Conservation (phyloP, 2,329 filamentous ascomycete genomes). For the Fusarium sp. region DNA sequence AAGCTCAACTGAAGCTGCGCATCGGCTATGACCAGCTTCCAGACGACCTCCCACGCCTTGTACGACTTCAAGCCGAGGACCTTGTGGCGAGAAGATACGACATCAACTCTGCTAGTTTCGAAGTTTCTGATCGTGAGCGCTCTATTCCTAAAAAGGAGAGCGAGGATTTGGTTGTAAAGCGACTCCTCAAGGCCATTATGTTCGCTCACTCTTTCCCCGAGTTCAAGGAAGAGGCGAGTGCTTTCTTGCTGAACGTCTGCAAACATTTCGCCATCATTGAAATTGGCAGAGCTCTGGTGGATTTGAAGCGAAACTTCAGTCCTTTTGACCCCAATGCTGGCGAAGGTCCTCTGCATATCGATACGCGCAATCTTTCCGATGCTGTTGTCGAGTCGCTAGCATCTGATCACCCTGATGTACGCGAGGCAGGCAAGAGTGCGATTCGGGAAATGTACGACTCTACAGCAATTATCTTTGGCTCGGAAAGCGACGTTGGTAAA, state of each 20-base stretch:
- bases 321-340: constrained; percentile 87
- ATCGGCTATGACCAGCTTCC: constrained; percentile 89
- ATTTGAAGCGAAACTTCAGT: constrained; percentile 79
- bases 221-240: constrained; percentile 78
- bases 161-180: constrained; percentile 85
- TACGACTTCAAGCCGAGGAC: constrained; percentile 91
- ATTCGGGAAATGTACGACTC: constrained; percentile 83
- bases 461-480: constrained; percentile 82
- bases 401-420: constrained; percentile 82
- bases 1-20: constrained; percentile 87
- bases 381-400: constrained; percentile 90
- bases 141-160: constrained; percentile 88
- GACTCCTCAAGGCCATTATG: constrained; percentile 88
- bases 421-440: constrained; percentile 83
- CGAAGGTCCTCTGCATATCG: constrained; percentile 87
- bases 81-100: constrained; percentile 78
- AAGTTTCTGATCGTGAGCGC: constrained; percentile 79
- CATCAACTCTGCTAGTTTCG: constrained; percentile 75
- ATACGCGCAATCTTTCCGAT: constrained; percentile 87
- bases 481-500: constrained; percentile 74
- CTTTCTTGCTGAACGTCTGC: constrained; percentile 83
- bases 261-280: constrained; percentile 93
- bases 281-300: constrained; percentile 84
- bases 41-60: constrained; percentile 85
- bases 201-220: constrained; percentile 85